Conservation (phyloP, 2,329 filamentous ascomycete species). For the Venturia effusa region DNA sequence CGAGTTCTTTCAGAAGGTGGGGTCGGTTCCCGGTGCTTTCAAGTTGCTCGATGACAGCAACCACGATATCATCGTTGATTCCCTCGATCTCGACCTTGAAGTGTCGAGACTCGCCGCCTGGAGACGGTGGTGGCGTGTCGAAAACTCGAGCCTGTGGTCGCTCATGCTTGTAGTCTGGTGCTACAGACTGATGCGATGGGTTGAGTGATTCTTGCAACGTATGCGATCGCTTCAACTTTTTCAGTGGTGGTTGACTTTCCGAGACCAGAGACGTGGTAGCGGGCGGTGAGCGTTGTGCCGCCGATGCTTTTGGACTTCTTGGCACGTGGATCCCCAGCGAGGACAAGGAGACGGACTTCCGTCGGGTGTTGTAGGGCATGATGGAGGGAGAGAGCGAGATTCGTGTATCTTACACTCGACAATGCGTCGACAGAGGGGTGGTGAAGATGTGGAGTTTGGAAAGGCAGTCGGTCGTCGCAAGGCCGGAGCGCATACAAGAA, state of each 20-base stretch:
- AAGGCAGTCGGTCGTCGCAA: background rate
- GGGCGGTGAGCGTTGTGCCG: constrained; percentile 42
- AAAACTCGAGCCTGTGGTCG: constrained; percentile 39
- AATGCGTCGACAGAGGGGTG: background rate
- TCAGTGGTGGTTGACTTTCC: constrained; percentile 35
- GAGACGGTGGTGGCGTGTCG: constrained; percentile 72
- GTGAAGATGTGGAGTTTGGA: background rate
- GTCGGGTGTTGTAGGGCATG: constrained; percentile 94
- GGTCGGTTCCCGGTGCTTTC: constrained; percentile 80
- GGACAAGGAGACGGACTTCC: constrained; percentile 87
- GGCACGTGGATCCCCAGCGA: constrained; percentile 85
- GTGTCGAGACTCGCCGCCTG: constrained; percentile 38
- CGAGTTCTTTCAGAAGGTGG: constrained; percentile 89
- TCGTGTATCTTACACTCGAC: background rate
- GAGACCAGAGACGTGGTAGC: constrained; percentile 31
- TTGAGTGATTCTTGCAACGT: constrained; percentile 21
- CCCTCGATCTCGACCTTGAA: constrained; percentile 64
- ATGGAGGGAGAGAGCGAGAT: background rate
- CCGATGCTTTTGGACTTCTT: constrained; percentile 39
- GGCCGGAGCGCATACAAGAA: constrained; percentile 6
- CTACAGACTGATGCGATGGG: constrained; percentile 23
- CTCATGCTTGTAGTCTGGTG: constrained; percentile 19
- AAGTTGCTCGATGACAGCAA: constrained; percentile 77
- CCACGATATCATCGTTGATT: constrained; percentile 92
- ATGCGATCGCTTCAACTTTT: constrained; percentile 67